A percentile compares a stretch with the other conserved stretches of the same genome.
These are phyloP conservation scores for Neoascochyta sp. DNA, from an alignment of 2,329 filamentous ascomycete genomes.

Conservation along the genomic window DNA sequence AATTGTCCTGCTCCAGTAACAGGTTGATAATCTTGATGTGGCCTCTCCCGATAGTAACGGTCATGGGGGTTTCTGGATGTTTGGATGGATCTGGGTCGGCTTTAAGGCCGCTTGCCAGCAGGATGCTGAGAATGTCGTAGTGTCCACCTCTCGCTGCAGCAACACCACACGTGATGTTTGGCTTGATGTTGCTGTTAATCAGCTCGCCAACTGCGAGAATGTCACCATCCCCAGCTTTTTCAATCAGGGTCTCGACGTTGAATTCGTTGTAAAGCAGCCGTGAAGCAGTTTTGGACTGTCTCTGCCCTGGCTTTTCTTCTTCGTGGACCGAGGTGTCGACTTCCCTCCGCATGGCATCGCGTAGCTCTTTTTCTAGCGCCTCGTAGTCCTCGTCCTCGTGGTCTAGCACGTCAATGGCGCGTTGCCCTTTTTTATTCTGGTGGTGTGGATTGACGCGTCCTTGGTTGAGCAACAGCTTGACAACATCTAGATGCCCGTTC, in stretches of 20 bases:
- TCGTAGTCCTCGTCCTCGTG: slow-evolving; percentile 72
- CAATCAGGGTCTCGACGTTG: slow-evolving; percentile 47
- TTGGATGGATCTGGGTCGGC: slow-evolving; percentile 64
- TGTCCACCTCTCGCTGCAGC: slow-evolving; percentile 91
- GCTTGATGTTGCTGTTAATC: slow-evolving; percentile 49
- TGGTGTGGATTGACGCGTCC: slow-evolving; percentile 82
- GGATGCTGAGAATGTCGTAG: slow-evolving; percentile 76
- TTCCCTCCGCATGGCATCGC: slow-evolving; percentile 52
- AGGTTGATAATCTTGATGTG: slow-evolving; percentile 82
- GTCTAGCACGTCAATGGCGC: slow-evolving; percentile 79
- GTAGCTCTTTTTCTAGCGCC: slow-evolving; percentile 71
- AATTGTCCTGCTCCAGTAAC: slow-evolving; percentile 70
- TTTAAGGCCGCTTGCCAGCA: slow-evolving; percentile 48
- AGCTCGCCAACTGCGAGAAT: slow-evolving; percentile 48
- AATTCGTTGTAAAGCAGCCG: slow-evolving; percentile 50
- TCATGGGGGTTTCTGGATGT: slow-evolving; percentile 85
- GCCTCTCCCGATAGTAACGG: slow-evolving; percentile 85
- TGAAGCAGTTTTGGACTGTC: slow-evolving; percentile 38
- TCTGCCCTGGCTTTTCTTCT: slow-evolving; percentile 18
- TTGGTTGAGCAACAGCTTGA: slow-evolving; percentile 76
- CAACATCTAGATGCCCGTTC: slow-evolving; percentile 86
- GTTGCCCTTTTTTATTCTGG: slow-evolving; percentile 86
- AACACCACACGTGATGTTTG: slow-evolving; percentile 82
- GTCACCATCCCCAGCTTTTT: slow-evolving; percentile 49
- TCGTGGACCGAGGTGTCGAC: slow-evolving; percentile 52